These are phyloP conservation scores for Arabidopsis lyrata DNA, from an alignment of 441 rosid genomes.

Conservation along the genomic window DNA sequence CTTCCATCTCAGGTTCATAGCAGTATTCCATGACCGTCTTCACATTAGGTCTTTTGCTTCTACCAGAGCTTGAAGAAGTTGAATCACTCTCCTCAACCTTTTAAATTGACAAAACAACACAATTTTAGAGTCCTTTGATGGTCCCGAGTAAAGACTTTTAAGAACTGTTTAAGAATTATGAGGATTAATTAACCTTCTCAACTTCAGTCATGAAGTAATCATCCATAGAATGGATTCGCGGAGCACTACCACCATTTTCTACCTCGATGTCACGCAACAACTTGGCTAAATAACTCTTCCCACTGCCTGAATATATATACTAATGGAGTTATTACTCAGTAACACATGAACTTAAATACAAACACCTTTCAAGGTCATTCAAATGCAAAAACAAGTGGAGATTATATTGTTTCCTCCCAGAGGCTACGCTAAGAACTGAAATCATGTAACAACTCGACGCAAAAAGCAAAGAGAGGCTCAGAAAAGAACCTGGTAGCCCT, in stretches of 20 bases:
- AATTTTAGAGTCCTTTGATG: slow-evolving; percentile 18
- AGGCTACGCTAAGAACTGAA: background rate
- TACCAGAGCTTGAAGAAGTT: slow-evolving; percentile 58
- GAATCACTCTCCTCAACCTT: slow-evolving; percentile 82
- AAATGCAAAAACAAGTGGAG: slow-evolving; percentile 20
- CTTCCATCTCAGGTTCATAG: slow-evolving; percentile 99
- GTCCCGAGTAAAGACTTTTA: background rate
- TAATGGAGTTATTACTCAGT: background rate
- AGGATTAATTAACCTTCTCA: slow-evolving; percentile 68
- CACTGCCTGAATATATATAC: slow-evolving; percentile 64
- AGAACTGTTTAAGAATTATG: background rate
- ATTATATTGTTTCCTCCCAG: background rate
- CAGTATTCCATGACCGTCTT: slow-evolving; percentile 92
- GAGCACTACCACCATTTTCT: slow-evolving; percentile 85
- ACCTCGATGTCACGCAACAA: slow-evolving; percentile 88
- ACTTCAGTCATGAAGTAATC: slow-evolving; percentile 98
- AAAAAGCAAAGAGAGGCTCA: slow-evolving; percentile 4
- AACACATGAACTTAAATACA: background rate
- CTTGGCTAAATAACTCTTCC: slow-evolving; percentile 95
- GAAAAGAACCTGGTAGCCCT: slow-evolving; percentile 80
- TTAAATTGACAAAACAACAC: slow-evolving; percentile 28
- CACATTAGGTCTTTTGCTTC: slow-evolving; percentile 70
- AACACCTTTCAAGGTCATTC: background rate
- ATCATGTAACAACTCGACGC: background rate
- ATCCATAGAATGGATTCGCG: slow-evolving; percentile 98